Evolutionary conservation across 1,284 basidiomycete species (phyloP).

Genomic region (Tilletia setariae): DNA sequence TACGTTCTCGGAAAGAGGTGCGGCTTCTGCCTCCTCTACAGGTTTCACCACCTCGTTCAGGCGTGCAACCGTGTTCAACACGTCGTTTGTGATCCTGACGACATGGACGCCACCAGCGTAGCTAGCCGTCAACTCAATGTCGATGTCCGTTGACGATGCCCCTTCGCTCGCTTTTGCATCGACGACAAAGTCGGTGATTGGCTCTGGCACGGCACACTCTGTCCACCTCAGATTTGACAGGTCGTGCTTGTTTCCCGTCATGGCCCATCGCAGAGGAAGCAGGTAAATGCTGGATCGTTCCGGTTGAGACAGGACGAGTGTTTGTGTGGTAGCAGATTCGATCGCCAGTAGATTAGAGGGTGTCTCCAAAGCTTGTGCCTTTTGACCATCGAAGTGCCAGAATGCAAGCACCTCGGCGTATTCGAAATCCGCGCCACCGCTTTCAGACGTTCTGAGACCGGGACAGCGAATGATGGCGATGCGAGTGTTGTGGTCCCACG

Average conservation of each 20-base stretch:
- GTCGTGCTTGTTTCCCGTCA: not conserved
- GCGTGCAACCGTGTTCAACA: not conserved
- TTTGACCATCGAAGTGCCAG: not conserved
- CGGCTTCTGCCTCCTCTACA: not conserved
- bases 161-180: not conserved
- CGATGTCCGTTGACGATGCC: not conserved
- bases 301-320: slow-evolving; percentile 1
- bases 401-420: not conserved
- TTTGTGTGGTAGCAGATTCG: not conserved
- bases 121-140: not conserved
- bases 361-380: not conserved
- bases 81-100: not conserved
- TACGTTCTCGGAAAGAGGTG: not conserved
- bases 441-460: too few species aligned
- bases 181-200: not conserved
- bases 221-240: not conserved
- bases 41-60: not conserved
- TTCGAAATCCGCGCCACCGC: too few species aligned
- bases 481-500: not conserved
- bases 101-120: not conserved
- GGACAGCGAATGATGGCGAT: not conserved
- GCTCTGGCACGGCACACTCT: slow-evolving; percentile 6
- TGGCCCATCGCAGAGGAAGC: not conserved
- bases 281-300: not conserved
- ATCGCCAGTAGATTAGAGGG: not conserved